Base-by-base conservation (phyloP, 192 early-diverging fungal species). In the Linnemannia exigua region DNA sequence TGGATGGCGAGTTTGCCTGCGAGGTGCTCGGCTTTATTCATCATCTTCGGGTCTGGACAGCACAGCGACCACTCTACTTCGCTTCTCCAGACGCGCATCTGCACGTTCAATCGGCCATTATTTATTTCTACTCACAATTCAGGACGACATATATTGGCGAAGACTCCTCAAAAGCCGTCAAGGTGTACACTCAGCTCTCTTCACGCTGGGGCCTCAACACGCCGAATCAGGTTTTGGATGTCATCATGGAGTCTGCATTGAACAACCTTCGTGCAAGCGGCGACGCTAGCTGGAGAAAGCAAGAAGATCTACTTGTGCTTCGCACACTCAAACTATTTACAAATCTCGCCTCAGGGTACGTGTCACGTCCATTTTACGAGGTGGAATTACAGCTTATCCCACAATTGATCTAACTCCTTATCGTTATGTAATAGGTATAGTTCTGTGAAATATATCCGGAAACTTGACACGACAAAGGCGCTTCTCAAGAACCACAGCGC, bases 131-230 rank as follows among this genome's bases (percentile, higher is more conserved):
- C 77, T 89, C 90, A 6, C 88, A 90, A 61, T 97, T 98, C 79
- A 88, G 95, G 33, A 93, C 93, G 41, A 91, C 93, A 20, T 97
- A 97, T 80, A 91, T 97, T 35, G 92, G 95, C 76, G 95, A 97
- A 76, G 89, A 90, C 35, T 84, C 90, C 22, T 79, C 90, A 47
- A 89, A 90, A 52, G 89, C 88, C 9, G 86, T 90, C 1, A 89
- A 96, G 74, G 93, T 96, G 15, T 97, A 94, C 58, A 88, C 89
- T 0, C 90, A 91, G 69, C 86, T 97, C 58, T 89, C 92, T 16
- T 91, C 92, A 54, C 84, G 90, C 48, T 94, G 95, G 81, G 94
- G 93, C 9, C 80, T 97, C 37, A 91, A 93, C 44, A 76, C 84
- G 1, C 78, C 84, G 6, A 80, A 77, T 41, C 78, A 86, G 20